These are phyloP conservation scores for Aspergillus ochraceoroseus DNA, from an alignment of 2,329 filamentous ascomycete genomes.

Conservation along the genomic window DNA sequence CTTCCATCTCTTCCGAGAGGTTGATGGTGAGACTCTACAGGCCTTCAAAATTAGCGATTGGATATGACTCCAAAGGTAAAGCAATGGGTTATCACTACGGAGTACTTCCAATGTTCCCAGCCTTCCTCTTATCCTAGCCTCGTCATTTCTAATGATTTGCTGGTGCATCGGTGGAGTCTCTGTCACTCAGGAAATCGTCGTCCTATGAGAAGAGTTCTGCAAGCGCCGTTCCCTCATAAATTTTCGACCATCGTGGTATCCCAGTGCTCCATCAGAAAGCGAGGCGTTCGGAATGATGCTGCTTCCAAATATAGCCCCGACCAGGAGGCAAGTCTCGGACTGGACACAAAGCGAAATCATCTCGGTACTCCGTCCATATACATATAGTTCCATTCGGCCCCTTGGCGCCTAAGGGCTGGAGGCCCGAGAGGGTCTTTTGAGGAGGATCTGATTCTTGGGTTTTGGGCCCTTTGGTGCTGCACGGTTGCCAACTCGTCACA, in stretches of 20 bases:
- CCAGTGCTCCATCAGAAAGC: too few species aligned
- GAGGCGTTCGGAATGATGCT: too few species aligned
- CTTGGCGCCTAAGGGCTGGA: constrained; percentile 7
- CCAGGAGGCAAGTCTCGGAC: too few species aligned
- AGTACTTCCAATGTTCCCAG: constrained; percentile 8
- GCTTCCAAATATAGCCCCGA: constrained; percentile 22
- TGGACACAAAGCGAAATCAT: constrained; percentile 17
- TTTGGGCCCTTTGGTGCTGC: constrained; percentile 17
- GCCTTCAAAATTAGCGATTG: constrained; percentile 11
- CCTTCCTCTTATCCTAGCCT: constrained; percentile 15
- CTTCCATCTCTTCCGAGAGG: constrained; percentile 2
- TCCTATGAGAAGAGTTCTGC: constrained; percentile 29
- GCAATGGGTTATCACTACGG: constrained; percentile 9
- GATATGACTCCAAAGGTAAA: constrained; percentile 1
- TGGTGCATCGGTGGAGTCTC: constrained; percentile 13
- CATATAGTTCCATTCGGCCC: not conserved
- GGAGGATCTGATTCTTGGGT: constrained; percentile 1
- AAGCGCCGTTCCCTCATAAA: constrained; percentile 29
- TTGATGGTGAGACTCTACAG: not conserved
- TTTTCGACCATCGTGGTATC: constrained; percentile 9
- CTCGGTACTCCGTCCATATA: too few species aligned
- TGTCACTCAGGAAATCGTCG: constrained; percentile 8
- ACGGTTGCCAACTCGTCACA: constrained; percentile 20
- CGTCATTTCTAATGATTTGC: constrained; percentile 18
- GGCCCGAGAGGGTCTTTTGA: constrained; percentile 7